phyloP scores from a whole-genome alignment of 768 basidiomycete species.

The Mycena vitilis region DNA sequence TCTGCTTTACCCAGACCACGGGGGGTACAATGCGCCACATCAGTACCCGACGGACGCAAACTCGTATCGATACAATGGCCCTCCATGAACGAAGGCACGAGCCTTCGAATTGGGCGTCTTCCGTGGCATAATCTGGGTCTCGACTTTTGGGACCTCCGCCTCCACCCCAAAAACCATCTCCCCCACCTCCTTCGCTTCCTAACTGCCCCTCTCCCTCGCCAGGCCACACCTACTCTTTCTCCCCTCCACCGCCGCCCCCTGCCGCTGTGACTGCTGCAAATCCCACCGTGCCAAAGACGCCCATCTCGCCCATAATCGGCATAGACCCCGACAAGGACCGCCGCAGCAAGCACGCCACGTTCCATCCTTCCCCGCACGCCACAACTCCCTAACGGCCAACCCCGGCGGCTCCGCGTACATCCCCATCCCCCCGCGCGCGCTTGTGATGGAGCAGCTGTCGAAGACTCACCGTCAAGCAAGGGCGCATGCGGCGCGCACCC shows the following conservation, averaged over 20 bases:
- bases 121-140: slow-evolving; percentile 44
- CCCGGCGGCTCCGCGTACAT: slow-evolving; percentile 42
- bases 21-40: slow-evolving; percentile 2
- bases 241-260: slow-evolving; percentile 24
- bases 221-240: slow-evolving; percentile 33
- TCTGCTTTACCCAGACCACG: neutral
- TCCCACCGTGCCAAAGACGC: slow-evolving; percentile 15
- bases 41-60: slow-evolving; percentile 10
- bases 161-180: slow-evolving; percentile 22
- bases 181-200: slow-evolving; percentile 18
- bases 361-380: slow-evolving; percentile 44
- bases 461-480: slow-evolving; percentile 59
- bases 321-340: slow-evolving; percentile 59
- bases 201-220: slow-evolving; percentile 38
- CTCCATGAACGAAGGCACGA: slow-evolving; percentile 5
- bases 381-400: slow-evolving; percentile 28
- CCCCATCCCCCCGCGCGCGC: slow-evolving; percentile 61
- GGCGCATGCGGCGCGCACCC: slow-evolving; percentile 51
- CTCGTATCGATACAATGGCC: slow-evolving; percentile 4
- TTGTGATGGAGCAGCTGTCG: slow-evolving; percentile 69
- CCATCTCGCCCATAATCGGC: slow-evolving; percentile 50
- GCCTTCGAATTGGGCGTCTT: slow-evolving; percentile 51
- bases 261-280: neutral
- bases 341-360: slow-evolving; percentile 60
- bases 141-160: slow-evolving; percentile 27